A percentile compares a stretch with the other conserved stretches of the same genome.
phyloP scores from a whole-genome alignment of 768 basidiomycete species.

The Auricularia sp. region DNA sequence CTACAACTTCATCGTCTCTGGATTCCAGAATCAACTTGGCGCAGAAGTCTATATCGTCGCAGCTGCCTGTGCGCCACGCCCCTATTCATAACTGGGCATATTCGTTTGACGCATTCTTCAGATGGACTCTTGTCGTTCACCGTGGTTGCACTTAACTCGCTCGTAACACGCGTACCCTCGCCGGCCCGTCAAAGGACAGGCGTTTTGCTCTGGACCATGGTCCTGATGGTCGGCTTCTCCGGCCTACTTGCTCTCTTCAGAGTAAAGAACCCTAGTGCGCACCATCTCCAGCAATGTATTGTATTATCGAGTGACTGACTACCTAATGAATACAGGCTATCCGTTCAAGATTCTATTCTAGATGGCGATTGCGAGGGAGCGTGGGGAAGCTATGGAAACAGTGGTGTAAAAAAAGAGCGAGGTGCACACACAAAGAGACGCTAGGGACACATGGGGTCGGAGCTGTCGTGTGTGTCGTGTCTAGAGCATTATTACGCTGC shows the following conservation, averaged over 20 bases:
- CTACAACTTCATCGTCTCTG: conserved; percentile 74
- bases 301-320: not conserved
- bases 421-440: no score
- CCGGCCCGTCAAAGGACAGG: conserved; percentile 71
- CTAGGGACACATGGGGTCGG: no score
- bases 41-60: conserved; percentile 86
- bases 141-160: conserved; percentile 63
- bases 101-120: conserved; percentile 21
- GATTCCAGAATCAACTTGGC: conserved; percentile 84
- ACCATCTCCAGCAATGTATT: not conserved
- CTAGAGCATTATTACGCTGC: not conserved
- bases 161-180: conserved; percentile 63
- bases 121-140: conserved; percentile 75
- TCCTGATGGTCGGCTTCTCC: conserved; percentile 78
- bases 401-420: not conserved
- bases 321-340: conserved; percentile 40
- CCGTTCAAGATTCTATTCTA: conserved; percentile 72
- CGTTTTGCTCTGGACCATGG: conserved; percentile 79
- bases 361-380: not conserved
- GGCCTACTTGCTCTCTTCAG: conserved; percentile 79
- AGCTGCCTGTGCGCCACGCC: conserved; percentile 59
- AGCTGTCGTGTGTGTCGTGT: no score
- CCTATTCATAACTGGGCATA: not conserved
- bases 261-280: conserved; percentile 78
- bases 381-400: not conserved